Conservation (phyloP, 371 early-diverging fungal genomes). For the Mucor plumbeus region DNA sequence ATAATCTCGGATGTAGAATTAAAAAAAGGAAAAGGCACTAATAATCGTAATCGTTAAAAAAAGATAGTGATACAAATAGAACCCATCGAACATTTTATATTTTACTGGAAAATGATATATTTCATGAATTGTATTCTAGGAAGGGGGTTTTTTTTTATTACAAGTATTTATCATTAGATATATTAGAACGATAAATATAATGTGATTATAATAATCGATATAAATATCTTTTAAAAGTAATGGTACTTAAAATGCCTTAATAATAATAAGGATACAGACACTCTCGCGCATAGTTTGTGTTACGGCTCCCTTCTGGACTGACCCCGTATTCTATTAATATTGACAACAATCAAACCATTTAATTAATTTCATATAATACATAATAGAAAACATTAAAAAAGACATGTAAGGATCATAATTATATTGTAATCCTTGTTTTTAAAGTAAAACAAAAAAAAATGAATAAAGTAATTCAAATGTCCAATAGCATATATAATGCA, state of each 20-base stretch:
- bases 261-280: background rate
- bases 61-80: conserved; percentile 7
- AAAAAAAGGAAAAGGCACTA: background rate
- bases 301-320: background rate
- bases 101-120: background rate
- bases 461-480: too few species aligned
- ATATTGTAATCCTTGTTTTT: too few species aligned
- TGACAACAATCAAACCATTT: conserved; percentile 3
- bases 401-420: too few species aligned
- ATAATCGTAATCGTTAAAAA: background rate
- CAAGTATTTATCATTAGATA: too few species aligned
- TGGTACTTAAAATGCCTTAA: background rate
- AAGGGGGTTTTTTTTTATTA: background rate
- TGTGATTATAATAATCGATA: too few species aligned
- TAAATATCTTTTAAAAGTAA: too few species aligned
- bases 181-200: too few species aligned
- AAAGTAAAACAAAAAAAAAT: too few species aligned
- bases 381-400: too few species aligned
- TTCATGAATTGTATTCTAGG: background rate
- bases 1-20: background rate
- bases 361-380: background rate
- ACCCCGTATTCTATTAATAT: background rate
- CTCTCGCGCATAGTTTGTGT: background rate
- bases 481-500: background rate
- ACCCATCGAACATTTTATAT: background rate